Evolutionary conservation across 371 early-diverging fungal genomes (phyloP), one percentile per base, ranked within the genome.

Genomic region (Sporodiniella umbellata): DNA sequence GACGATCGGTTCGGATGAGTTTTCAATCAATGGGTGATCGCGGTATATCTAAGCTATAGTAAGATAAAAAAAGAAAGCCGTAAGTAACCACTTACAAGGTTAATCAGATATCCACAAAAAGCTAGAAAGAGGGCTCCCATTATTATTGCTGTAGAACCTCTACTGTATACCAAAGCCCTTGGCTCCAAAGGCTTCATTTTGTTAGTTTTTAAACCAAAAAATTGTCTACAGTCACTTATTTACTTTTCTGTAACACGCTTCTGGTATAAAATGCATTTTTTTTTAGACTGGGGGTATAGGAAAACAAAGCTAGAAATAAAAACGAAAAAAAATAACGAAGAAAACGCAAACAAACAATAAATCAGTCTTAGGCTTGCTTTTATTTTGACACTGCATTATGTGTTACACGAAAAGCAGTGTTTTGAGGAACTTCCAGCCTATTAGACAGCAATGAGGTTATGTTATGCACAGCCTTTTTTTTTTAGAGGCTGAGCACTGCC

Each of bases 211-310:
- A 33, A 10, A 7, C 10, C 30, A 4, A 7, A 4, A 12, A 19
- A 1, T 18, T 19, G 25, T 18, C 18, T 33, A 18, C 17, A 11
- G 6, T 23, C 23, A 24, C 12, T 25, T 28, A 33, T 33, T 57
- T 62, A 71, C 71, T 48, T 62, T 48, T 56, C 65, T 43, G 42
- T 71, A 62, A 24, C 56, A 71, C 19, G 71, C 68, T 62, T 71
- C 71, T n/a, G 51, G 46, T 33, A 71, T 49, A 40, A 71, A 71
- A 68, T 71, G 64, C 71, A 71, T 69, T 31, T 28, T 28, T 28
- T 28, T 28, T 28, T 35, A n/a, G 11, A n/a, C 15, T 33, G 0
- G 11, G 11, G 12, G 15, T n/a, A 15, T 5, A 6, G 7, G 35
- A 35, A 14, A 6, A 35, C 11, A 35, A n/a, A 11, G 15, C 5